Conservation (phyloP, 2,329 filamentous ascomycete genomes). For the Trichoderma sp. region DNA sequence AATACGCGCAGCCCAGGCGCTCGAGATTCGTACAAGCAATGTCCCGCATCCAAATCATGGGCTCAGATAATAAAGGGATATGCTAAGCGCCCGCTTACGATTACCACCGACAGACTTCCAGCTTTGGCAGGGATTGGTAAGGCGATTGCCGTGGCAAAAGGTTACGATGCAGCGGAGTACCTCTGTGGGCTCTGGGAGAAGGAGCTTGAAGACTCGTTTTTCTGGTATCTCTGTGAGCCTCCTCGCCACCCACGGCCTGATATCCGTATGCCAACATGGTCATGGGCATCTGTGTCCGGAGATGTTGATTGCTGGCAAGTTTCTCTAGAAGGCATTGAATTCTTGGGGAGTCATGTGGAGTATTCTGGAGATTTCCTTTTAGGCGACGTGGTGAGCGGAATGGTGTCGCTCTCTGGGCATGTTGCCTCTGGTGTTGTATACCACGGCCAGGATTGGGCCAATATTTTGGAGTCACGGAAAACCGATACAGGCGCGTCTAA, state of each 20-base stretch:
- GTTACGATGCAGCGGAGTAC: constrained; percentile 3
- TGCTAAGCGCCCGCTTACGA: constrained; percentile 15
- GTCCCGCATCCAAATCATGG: constrained; percentile 1
- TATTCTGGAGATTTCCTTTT: constrained; percentile 7
- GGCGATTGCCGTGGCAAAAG: background rate
- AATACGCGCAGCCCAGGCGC: background rate
- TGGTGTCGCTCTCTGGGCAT: constrained; percentile 3
- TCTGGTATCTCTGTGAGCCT: constrained; percentile 14
- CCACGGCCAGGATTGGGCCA: background rate
- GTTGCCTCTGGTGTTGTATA: constrained; percentile 1
- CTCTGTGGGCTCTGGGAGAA: constrained; percentile 19
- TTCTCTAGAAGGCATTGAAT: constrained; percentile 6
- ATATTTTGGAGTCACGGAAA: background rate
- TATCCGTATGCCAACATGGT: constrained; percentile 16
- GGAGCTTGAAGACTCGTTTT: constrained; percentile 16
- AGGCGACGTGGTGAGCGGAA: constrained; percentile 11
- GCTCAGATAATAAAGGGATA: constrained; percentile 10
- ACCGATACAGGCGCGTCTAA: background rate
- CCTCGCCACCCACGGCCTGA: background rate
- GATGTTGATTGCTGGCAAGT: background rate
- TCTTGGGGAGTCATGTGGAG: background rate
- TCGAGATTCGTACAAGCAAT: background rate
- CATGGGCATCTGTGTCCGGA: constrained; percentile 21
- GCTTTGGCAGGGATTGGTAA: constrained; percentile 21
- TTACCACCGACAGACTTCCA: constrained; percentile 15